Percentiles rank a stretch among this genome's conserved stretches.
Conservation (phyloP, 257 asterid genomes). For the Solanum medicagineum region DNA sequence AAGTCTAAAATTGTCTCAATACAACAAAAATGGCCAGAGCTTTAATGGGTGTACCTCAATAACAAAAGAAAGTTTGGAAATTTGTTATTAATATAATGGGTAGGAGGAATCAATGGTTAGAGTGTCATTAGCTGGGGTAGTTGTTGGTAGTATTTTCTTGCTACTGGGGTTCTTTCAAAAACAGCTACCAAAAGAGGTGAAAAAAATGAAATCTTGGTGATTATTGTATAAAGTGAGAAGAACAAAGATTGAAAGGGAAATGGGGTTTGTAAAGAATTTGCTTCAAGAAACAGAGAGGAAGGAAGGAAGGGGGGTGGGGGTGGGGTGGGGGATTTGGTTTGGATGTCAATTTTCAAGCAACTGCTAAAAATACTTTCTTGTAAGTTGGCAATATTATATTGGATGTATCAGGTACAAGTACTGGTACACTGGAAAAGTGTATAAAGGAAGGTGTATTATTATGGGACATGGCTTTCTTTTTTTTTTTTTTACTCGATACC, state of each 20-base stretch:
- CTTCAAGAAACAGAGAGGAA: conserved; percentile 21
- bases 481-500: too few relatives aligned
- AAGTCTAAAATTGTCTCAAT: background rate
- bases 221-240: background rate
- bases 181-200: background rate
- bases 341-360: conserved; percentile 14
- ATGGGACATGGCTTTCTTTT: background rate
- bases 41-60: background rate
- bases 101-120: conserved; percentile 27
- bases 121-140: conserved; percentile 35
- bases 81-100: conserved; percentile 1
- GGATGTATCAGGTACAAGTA: background rate
- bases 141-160: conserved; percentile 30
- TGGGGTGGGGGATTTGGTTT: background rate
- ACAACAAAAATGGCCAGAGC: background rate
- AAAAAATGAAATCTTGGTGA: conserved; percentile 5
- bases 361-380: background rate
- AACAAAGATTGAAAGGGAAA: conserved; percentile 4
- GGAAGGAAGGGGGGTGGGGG: background rate
- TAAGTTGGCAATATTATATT: background rate
- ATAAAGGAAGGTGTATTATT: background rate
- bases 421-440: background rate
- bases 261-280: conserved; percentile 9
- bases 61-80: background rate
- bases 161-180: conserved; percentile 19